Conservation (phyloP, 768 basidiomycete species). For the Symmetrospora coprosmae region DNA sequence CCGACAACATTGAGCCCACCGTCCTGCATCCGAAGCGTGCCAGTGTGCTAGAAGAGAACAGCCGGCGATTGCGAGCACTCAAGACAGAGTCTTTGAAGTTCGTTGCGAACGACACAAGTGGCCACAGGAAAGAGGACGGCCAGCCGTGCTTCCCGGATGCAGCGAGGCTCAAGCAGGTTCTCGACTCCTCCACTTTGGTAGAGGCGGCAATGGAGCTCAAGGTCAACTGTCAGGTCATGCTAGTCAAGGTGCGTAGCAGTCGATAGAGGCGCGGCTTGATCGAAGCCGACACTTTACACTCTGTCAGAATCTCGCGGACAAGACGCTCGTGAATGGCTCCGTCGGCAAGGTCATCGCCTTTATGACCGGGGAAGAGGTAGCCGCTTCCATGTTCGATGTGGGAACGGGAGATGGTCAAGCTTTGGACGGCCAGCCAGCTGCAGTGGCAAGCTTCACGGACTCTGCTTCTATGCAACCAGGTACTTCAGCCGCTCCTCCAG, state of each 20-base stretch:
- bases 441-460: too few species aligned
- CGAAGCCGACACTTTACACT: neutral
- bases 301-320: constrained; percentile 59
- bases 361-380: constrained; percentile 40
- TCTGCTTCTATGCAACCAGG: too few species aligned
- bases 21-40: neutral
- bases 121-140: neutral
- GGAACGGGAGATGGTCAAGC: too few species aligned
- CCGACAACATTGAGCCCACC: constrained; percentile 49
- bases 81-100: neutral
- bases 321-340: constrained; percentile 80
- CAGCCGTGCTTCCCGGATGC: neutral
- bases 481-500: too few species aligned
- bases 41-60: constrained; percentile 2
- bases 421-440: too few species aligned
- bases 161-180: neutral
- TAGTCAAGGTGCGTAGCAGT: constrained; percentile 48
- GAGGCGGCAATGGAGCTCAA: constrained; percentile 49
- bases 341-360: constrained; percentile 75
- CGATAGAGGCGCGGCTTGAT: neutral
- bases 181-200: neutral
- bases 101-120: neutral
- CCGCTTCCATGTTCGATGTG: too few species aligned
- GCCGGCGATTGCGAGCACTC: neutral
- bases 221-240: constrained; percentile 73